Evolutionary conservation across 805 yeast species (phyloP), one percentile per base, ranked within the genome.

Genomic region (Monosporozyma siamensis): DNA sequence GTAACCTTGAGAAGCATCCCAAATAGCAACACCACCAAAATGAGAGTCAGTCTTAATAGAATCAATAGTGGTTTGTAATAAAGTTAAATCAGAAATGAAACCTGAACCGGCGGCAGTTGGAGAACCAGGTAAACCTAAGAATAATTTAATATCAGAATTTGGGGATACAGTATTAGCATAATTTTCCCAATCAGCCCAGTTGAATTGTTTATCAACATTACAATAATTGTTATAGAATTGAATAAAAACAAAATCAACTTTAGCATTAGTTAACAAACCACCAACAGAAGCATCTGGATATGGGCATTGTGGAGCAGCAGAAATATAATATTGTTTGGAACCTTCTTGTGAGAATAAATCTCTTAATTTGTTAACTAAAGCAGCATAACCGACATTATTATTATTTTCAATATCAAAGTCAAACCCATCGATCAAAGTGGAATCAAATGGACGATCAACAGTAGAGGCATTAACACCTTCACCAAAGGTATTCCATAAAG

Each of bases 231-330:
- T 88, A 72, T 87, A 88, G 66, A 88, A 88, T 66, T 87, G 95
- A 50, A 89, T 72, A 58, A 84, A 86, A 4, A 86, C 82, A 61
- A 78, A 86, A 64, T 88, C 95, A 50, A 88, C 69, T 30, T 75
- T 68, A 9, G 85, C 78, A 30, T 68, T 68, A 25, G 70, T 70
- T 51, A 83, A 64, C 42, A 75, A 70, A 44, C 75, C 71, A 62
- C 82, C 82, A 26, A 80, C 68, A 38, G 63, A 72, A 38, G 75
- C 80, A 66, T 88, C 96, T 15, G 95, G 95, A 60, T 79, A 82
- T 21, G 78, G 81, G 67, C 96, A 89, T 67, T 87, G 95, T 17
- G 96, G 96, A 48, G 96, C 90, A 50, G 95, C 95, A 41, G 94
- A 78, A 36, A 87, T 66, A 59, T 80, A 84, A 66, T 79, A 84